Percentiles rank a stretch among this genome's conserved stretches.
Conservation (phyloP, 2,329 filamentous ascomycete genomes). For the Penicillium sp. region DNA sequence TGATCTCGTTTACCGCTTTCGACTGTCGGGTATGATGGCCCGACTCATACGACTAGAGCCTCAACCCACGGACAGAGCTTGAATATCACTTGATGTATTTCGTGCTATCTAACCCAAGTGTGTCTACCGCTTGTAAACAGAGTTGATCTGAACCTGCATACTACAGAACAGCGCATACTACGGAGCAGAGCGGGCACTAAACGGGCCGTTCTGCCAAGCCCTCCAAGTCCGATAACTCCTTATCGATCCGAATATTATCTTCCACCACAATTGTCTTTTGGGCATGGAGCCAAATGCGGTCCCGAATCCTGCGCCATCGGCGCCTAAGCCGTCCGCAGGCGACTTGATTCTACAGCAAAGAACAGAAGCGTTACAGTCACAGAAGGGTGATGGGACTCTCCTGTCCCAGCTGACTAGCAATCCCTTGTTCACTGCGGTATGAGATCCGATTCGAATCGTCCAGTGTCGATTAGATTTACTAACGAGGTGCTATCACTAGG, state of each 20-base stretch:
- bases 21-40: no score
- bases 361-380: conserved; percentile 33
- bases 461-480: not conserved
- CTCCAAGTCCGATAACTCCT: conserved; percentile 31
- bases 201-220: conserved; percentile 24
- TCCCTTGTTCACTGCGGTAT: conserved; percentile 54
- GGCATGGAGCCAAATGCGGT: conserved; percentile 43
- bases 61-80: no score
- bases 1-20: not conserved
- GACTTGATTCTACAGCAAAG: conserved; percentile 41
- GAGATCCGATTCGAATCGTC: conserved; percentile 10
- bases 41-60: no score
- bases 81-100: no score
- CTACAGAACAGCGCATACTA: not conserved
- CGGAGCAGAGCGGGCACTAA: not conserved
- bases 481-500: conserved; percentile 43
- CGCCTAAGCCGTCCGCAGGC: conserved; percentile 28
- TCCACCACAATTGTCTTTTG: conserved; percentile 12
- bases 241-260: conserved; percentile 16
- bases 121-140: no score
- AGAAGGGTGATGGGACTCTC: conserved; percentile 41
- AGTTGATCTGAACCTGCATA: no score
- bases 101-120: no score
- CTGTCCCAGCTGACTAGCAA: conserved; percentile 50
- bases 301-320: conserved; percentile 24